Evolutionary conservation across 495 filamentous ascomycete species (phyloP).

Genomic region (Aspergillus egyptiacus): DNA sequence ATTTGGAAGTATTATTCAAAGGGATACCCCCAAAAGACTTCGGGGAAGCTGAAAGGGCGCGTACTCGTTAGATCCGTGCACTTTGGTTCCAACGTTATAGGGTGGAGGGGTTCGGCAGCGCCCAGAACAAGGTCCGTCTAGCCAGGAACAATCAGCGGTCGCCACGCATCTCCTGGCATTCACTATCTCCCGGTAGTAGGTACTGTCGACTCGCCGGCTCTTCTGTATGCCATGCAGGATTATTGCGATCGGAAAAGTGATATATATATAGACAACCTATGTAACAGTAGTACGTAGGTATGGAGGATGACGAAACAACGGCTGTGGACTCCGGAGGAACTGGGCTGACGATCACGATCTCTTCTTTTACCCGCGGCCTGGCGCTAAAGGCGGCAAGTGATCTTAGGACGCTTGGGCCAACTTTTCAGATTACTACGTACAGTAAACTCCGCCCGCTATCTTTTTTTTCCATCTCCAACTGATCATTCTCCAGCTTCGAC

Average conservation of each 20-base stretch:
- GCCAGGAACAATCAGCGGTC: slow-evolving; percentile 14
- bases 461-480: too few relatives aligned
- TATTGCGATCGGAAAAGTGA: neutral
- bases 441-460: neutral
- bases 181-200: neutral
- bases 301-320: slow-evolving; percentile 4
- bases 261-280: too few relatives aligned
- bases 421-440: slow-evolving; percentile 18
- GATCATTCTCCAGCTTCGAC: neutral
- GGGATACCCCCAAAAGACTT: neutral
- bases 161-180: slow-evolving; percentile 15
- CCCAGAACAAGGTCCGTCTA: slow-evolving; percentile 19
- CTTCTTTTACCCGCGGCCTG: slow-evolving; percentile 12
- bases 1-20: neutral
- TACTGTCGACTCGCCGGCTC: neutral
- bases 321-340: slow-evolving; percentile 18
- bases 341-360: slow-evolving; percentile 21
- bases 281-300: too few relatives aligned
- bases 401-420: slow-evolving; percentile 39
- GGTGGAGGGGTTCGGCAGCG: slow-evolving; percentile 22
- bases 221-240: slow-evolving; percentile 4
- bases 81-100: slow-evolving; percentile 8
- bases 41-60: neutral
- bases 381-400: slow-evolving; percentile 32
- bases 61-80: neutral